phyloP scores from a whole-genome alignment of 495 filamentous ascomycete genomes.

The Penicillium ochrochloron region DNA sequence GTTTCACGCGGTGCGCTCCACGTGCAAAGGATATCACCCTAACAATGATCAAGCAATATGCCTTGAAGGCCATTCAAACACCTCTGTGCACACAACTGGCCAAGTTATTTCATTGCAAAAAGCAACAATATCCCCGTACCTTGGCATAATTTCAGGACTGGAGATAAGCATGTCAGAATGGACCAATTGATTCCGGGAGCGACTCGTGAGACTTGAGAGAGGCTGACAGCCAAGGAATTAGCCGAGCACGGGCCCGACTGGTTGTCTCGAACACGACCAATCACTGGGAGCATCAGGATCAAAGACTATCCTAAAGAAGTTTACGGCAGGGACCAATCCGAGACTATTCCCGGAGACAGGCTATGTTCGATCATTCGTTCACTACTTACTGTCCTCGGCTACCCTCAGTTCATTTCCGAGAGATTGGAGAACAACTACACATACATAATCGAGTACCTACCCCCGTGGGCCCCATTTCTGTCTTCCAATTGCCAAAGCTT shows the following conservation, averaged over 20 bases:
- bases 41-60: no score
- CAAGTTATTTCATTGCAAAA: no score
- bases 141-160: neutral
- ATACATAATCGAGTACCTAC: neutral
- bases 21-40: no score
- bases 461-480: neutral
- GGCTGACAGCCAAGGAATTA: neutral
- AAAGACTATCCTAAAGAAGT: neutral
- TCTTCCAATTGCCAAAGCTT: neutral
- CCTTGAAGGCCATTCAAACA: no score
- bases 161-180: neutral
- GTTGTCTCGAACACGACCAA: neutral
- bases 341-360: neutral
- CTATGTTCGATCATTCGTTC: neutral
- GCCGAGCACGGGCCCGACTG: neutral
- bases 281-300: neutral
- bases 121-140: no score
- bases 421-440: neutral
- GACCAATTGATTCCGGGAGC: neutral
- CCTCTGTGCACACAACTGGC: no score
- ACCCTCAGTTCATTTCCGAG: neutral
- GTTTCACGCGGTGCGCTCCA: no score
- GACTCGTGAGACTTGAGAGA: no score
- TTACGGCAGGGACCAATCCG: neutral
- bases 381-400: neutral